Evolutionary conservation across 2,329 filamentous ascomycete genomes (phyloP).

Genomic region (Sclerotinia minor): DNA sequence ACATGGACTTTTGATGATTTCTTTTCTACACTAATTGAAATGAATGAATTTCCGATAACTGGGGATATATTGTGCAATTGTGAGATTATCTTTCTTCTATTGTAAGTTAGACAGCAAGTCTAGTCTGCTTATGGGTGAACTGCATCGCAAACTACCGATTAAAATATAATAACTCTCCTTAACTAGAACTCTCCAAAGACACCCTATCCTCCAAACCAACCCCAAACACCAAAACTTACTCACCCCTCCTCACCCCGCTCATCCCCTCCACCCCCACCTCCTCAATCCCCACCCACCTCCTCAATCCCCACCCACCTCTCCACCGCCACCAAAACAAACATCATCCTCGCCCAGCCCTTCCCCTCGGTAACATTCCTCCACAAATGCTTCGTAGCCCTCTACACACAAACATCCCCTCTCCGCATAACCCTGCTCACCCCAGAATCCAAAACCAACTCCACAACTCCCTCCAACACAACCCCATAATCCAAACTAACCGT

Average conservation of each 20-base stretch:
- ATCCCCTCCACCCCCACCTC: conserved; percentile 30
- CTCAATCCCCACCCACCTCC: conserved; percentile 25
- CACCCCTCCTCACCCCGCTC: conserved; percentile 5
- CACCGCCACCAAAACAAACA: conserved; percentile 34
- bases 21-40: background rate
- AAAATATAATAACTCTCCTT: background rate
- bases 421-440: conserved; percentile 45
- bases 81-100: background rate
- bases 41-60: background rate
- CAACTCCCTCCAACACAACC: conserved; percentile 45
- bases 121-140: accelerated
- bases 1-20: background rate
- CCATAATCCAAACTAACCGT: conserved; percentile 48
- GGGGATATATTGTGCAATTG: background rate
- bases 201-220: background rate
- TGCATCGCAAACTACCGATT: background rate
- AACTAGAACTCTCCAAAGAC: no score
- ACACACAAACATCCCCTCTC: conserved; percentile 47
- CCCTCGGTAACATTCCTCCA: conserved; percentile 42
- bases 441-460: conserved; percentile 46
- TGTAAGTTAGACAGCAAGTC: background rate
- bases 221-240: background rate
- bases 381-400: conserved; percentile 48
- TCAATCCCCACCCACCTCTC: conserved; percentile 25
- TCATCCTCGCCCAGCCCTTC: conserved; percentile 35